These are phyloP conservation scores for Coprinopsis cinerea DNA, from an alignment of 768 basidiomycete species.

Conservation along the genomic window DNA sequence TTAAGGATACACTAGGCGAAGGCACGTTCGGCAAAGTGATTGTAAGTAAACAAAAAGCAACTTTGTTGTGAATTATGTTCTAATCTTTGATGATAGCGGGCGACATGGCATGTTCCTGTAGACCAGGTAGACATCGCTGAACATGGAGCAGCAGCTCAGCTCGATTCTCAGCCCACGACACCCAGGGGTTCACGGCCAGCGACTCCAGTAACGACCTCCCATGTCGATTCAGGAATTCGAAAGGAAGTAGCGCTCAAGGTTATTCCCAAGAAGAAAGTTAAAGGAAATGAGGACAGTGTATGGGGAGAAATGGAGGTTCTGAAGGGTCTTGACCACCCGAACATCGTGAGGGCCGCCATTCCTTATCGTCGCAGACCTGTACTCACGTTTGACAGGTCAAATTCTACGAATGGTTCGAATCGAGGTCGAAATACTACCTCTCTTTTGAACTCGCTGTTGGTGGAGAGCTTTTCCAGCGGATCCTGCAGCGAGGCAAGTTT, in stretches of 20 bases:
- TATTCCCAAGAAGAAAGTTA: conserved; percentile 93
- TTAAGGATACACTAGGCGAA: conserved; percentile 66
- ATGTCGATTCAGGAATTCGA: conserved; percentile 29
- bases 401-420: conserved; percentile 96
- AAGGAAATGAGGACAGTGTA: conserved; percentile 82
- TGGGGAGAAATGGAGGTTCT: conserved; percentile 94
- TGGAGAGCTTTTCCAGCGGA: conserved; percentile 91
- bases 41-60: conserved; percentile 30
- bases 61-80: not conserved
- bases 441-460: conserved; percentile 91
- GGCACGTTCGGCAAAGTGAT: conserved; percentile 92
- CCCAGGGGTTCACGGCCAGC: conserved; percentile 14
- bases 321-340: conserved; percentile 83
- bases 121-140: conserved; percentile 52
- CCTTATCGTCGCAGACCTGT: not conserved
- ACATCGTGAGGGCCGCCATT: conserved; percentile 61
- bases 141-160: conserved; percentile 47
- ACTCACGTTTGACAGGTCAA: conserved; percentile 56
- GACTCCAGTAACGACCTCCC: conserved; percentile 16
- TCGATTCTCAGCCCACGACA: conserved; percentile 12
- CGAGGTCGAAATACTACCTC: conserved; percentile 90
- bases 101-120: conserved; percentile 72
- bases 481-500: conserved; percentile 81
- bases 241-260: conserved; percentile 85
- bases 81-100: conserved; percentile 37